These are phyloP conservation scores for Anthracocystis panici-leucophaei DNA, from an alignment of 1,284 basidiomycete species.

Conservation along the genomic window DNA sequence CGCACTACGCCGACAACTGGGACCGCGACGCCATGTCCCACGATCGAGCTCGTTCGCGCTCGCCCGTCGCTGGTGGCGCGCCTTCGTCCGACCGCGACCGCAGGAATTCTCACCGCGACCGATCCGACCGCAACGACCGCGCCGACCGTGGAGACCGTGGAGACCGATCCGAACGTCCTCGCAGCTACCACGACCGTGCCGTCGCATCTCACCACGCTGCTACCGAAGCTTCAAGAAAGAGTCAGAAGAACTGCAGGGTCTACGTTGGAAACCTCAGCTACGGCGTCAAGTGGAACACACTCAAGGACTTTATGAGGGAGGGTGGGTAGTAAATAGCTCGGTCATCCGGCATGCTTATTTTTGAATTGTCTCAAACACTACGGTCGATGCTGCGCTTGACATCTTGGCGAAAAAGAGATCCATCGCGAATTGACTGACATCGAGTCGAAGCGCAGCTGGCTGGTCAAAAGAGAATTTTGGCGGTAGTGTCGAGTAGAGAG, in stretches of 20 bases:
- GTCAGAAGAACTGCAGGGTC: constrained; percentile 96
- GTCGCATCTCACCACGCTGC: constrained; percentile 45
- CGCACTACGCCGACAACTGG: constrained; percentile 37
- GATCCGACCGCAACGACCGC: constrained; percentile 11
- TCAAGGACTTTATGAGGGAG: constrained; percentile 74
- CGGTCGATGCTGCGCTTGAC: constrained; percentile 2
- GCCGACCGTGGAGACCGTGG: too few species aligned
- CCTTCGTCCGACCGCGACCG: constrained; percentile 36
- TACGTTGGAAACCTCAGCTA: constrained; percentile 98
- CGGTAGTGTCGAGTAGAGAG: constrained; percentile 6
- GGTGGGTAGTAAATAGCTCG: constrained; percentile 53
- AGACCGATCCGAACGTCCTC: constrained; percentile 25
- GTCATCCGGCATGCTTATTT: constrained; percentile 17
- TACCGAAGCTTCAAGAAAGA: constrained; percentile 78
- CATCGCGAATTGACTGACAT: neutral
- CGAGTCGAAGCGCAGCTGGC: constrained; percentile 9
- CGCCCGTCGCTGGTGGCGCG: constrained; percentile 34
- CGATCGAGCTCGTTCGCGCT: constrained; percentile 45
- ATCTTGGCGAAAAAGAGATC: neutral
- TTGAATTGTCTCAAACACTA: neutral
- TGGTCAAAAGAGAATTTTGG: constrained; percentile 3
- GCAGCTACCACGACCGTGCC: constrained; percentile 37
- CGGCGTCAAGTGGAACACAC: constrained; percentile 95
- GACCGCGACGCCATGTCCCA: constrained; percentile 47
- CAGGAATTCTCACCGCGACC: constrained; percentile 21